Evolutionary conservation across 139 green algal genomes (phyloP).

Genomic region (Micromonas pusilla): DNA sequence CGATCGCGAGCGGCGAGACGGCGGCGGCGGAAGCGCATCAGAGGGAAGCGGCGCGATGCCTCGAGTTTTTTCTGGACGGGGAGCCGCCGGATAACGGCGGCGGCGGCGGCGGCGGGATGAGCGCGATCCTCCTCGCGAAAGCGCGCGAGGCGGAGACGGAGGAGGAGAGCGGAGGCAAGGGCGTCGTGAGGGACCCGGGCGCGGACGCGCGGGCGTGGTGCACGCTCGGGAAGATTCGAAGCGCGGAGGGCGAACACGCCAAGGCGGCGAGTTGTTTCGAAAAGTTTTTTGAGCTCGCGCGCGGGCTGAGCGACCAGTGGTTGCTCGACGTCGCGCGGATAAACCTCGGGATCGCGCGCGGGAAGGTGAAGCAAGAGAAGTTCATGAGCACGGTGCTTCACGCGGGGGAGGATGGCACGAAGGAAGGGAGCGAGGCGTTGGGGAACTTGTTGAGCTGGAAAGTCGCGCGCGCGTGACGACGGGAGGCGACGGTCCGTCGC

Average conservation of each 20-base stretch:
- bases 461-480: not conserved
- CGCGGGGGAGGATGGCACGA: not conserved
- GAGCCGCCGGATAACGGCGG: no score
- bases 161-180: not conserved
- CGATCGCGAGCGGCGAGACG: no score
- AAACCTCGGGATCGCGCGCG: conserved; percentile 58
- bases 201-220: not conserved
- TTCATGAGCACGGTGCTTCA: conserved; percentile 38
- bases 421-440: not conserved
- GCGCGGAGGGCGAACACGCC: not conserved
- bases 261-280: conserved; percentile 56
- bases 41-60: no score
- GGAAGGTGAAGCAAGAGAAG: conserved; percentile 20
- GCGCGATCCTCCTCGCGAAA: no score
- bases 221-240: not conserved
- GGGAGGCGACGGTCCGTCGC: no score
- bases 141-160: not conserved
- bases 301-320: conserved; percentile 44
- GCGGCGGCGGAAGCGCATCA: no score
- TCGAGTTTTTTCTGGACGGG: no score
- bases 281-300: conserved; percentile 61
- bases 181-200: not conserved
- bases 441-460: not conserved
- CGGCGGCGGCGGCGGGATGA: no score
- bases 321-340: conserved; percentile 57